Conservation (phyloP, 2,329 filamentous ascomycete genomes). For the Venturia nashicola region DNA sequence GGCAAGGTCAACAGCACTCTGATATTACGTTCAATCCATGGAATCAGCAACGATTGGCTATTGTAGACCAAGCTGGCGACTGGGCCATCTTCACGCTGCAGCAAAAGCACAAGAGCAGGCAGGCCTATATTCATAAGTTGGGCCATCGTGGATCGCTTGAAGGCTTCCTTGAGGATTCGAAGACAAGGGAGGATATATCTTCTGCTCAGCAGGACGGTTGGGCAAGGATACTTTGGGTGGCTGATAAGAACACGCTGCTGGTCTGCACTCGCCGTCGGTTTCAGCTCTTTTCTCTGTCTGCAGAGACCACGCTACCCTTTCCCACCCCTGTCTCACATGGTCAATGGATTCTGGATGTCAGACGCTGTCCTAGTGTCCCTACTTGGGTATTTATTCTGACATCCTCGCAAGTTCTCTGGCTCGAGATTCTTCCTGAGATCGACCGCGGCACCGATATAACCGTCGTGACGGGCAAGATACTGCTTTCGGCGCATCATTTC, state of each 20-base stretch:
- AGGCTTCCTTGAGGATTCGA: slow-evolving; percentile 16
- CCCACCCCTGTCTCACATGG: background rate
- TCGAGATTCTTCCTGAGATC: slow-evolving; percentile 14
- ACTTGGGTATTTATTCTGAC: slow-evolving; percentile 49
- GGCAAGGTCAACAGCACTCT: slow-evolving; percentile 30
- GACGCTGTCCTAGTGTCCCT: slow-evolving; percentile 33
- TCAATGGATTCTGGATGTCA: slow-evolving; percentile 37
- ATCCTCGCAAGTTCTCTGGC: slow-evolving; percentile 34
- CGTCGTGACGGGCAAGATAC: slow-evolving; percentile 19
- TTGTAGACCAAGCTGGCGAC: slow-evolving; percentile 51
- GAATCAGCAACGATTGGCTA: slow-evolving; percentile 47
- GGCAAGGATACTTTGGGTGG: slow-evolving; percentile 37
- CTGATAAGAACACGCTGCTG: slow-evolving; percentile 35
- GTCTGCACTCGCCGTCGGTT: slow-evolving; percentile 35
- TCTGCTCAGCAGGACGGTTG: slow-evolving; percentile 31
- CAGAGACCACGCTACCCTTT: background rate
- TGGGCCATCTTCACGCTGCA: slow-evolving; percentile 58
- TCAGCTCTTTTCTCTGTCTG: background rate
- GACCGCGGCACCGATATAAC: slow-evolving; percentile 12
- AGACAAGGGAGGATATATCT: slow-evolving; percentile 18
- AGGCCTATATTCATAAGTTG: background rate
- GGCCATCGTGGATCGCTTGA: background rate
- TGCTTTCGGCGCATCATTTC: slow-evolving; percentile 42
- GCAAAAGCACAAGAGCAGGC: slow-evolving; percentile 18
- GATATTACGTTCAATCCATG: slow-evolving; percentile 56